Percentiles rank a stretch among this genome's conserved stretches.
Evolutionary conservation across 345 rosid genomes (phyloP).

Genomic region (Xanthoceras sorbifolium): DNA sequence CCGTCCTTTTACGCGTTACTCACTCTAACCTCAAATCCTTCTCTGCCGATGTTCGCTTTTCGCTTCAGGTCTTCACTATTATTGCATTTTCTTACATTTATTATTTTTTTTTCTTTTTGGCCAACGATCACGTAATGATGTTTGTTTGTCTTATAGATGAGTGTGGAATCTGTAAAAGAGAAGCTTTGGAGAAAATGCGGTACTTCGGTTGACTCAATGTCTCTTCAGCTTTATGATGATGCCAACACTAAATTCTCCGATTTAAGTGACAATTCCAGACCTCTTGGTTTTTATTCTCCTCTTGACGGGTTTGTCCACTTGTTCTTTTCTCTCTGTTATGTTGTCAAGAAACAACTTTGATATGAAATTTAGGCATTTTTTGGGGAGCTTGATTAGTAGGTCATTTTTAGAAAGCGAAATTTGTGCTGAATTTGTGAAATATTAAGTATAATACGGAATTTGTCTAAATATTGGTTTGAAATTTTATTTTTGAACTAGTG

Average conservation of each 20-base stretch:
- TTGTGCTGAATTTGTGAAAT: background rate
- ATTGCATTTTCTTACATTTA: background rate
- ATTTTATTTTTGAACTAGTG: background rate
- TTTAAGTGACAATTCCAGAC: conserved; percentile 57
- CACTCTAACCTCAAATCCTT: conserved; percentile 82
- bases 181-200: conserved; percentile 95
- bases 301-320: conserved; percentile 58
- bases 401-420: background rate
- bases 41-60: conserved; percentile 65
- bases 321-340: background rate
- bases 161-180: conserved; percentile 83
- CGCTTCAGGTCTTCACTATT: conserved; percentile 54
- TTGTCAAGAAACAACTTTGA: background rate
- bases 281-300: conserved; percentile 80
- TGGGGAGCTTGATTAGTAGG: background rate
- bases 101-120: background rate
- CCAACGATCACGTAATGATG: background rate
- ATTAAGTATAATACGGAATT: background rate
- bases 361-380: background rate
- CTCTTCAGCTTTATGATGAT: conserved; percentile 80
- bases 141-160: conserved; percentile 32
- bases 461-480: background rate
- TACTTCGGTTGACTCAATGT: conserved; percentile 72
- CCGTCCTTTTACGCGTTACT: conserved; percentile 69
- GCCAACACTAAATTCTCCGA: conserved; percentile 55